These are phyloP conservation scores for Gonium pectorale DNA, from an alignment of 139 green algal species.

Conservation along the genomic window DNA sequence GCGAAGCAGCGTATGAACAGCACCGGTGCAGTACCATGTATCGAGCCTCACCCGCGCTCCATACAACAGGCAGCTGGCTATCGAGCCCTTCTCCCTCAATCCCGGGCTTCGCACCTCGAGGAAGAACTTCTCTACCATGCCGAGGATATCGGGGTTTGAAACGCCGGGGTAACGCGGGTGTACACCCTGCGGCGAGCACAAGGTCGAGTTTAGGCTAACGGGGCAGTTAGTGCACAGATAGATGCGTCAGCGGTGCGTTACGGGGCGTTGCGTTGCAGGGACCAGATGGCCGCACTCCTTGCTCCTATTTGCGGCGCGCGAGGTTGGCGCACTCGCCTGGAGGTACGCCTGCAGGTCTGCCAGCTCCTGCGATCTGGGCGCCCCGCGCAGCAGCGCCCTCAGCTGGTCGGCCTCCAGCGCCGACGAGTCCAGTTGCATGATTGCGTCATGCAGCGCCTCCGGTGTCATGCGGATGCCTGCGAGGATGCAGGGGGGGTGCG, in stretches of 20 bases:
- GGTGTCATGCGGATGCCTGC: constrained; percentile 39
- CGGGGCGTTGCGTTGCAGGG: too few species aligned
- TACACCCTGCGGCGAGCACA: constrained; percentile 49
- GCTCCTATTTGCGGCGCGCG: too few species aligned
- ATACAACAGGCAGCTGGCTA: neutral
- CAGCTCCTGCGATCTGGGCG: constrained; percentile 74
- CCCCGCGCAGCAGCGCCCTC: constrained; percentile 64
- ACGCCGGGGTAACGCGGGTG: constrained; percentile 69
- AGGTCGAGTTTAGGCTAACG: too few species aligned
- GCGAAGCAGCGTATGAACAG: too few species aligned
- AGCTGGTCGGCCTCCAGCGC: constrained; percentile 77
- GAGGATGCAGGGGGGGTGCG: too few species aligned
- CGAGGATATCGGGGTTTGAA: constrained; percentile 71
- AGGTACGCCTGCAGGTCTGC: constrained; percentile 71
- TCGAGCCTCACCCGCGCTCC: too few species aligned
- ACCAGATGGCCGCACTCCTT: too few species aligned
- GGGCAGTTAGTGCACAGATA: too few species aligned
- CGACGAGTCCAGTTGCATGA: constrained; percentile 77
- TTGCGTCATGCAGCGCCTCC: neutral
- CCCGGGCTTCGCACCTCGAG: constrained; percentile 65
- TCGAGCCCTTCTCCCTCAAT: neutral
- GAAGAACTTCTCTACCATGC: constrained; percentile 86
- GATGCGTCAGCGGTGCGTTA: too few species aligned
- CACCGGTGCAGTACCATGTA: too few species aligned
- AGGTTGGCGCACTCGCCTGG: constrained; percentile 41